Base-by-base conservation (phyloP, 2,329 filamentous ascomycete genomes). In the Torrubiella hemipterigena region DNA sequence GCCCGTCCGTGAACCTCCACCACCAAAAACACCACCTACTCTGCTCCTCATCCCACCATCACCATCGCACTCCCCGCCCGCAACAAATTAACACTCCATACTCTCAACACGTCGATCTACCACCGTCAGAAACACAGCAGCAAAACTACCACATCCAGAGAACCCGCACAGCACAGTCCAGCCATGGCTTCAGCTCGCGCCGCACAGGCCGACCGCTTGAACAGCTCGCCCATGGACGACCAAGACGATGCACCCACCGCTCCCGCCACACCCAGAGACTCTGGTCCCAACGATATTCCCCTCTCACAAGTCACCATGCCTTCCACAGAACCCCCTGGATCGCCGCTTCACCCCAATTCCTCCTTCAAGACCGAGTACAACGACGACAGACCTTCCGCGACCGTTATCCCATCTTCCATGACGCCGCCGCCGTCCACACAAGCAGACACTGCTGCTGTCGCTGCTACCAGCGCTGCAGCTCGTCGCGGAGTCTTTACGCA, bases 351-450 rank as follows among this genome's bases (percentile, higher is more conserved):
- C 29, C 56, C 59, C 6, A 49, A 51, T 28, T 46, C 55, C 28
- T 68, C 65, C 0, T 69, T 72, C 48, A 64, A 58, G 42, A 63
- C 61, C 4, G 65, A 72, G 38, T 36, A 50, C 36, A 65, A 62
- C 45, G 65, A 71, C 34, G 64, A 67, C 28, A 51, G 56, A 23
- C 48, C 50, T 2, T 45, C 47, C 13, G 46, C 57, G n/a, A 55
- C 58, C 17, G 52, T 72, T 30, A 71, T 74, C 34, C 67, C 69
- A 5, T 73, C 69, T 3, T 74, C 69, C 16, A 50, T 72, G 31
- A 73, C 70, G 3, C 71, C 69, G 4, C 70, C 69, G 16, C 68
- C 69, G 0, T 72, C 67, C 2, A 71, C 67, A 2, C 69, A 72
- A 43, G 44, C 61, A 6, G n/a, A n/a, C n/a, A n/a, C n/a, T n/a